A percentile compares a stretch with the other conserved stretches of the same genome.
These are phyloP conservation scores for Leccinum obscurum DNA, from an alignment of 768 basidiomycete genomes.

Conservation along the genomic window DNA sequence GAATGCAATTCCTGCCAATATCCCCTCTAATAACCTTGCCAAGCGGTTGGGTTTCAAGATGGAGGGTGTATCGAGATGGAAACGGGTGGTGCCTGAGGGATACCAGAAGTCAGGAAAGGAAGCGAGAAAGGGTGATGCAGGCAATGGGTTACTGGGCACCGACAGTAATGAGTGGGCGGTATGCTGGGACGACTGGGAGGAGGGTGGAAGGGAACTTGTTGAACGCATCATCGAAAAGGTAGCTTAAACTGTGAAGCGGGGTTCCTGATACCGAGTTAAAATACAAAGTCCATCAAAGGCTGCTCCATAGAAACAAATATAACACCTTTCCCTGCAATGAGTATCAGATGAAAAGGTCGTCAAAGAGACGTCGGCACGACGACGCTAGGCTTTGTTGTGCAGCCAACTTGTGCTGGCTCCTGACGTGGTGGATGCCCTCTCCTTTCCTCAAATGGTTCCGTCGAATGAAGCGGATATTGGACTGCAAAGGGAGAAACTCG, in stretches of 20 bases:
- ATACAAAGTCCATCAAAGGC: not conserved
- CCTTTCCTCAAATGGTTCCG: conserved; percentile 53
- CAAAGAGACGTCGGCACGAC: conserved; percentile 76
- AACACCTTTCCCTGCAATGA: not conserved
- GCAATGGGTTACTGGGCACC: conserved; percentile 24
- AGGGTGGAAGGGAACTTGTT: conserved; percentile 33
- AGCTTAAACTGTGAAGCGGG: not conserved
- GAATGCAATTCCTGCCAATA: conserved; percentile 39
- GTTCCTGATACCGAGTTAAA: not conserved
- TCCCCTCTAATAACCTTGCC: conserved; percentile 38
- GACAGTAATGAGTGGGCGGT: conserved; percentile 36
- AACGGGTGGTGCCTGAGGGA: conserved; percentile 35
- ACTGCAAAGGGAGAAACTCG: conserved; percentile 86
- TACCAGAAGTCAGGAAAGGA: conserved; percentile 29
- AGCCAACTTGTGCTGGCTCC: conserved; percentile 47
- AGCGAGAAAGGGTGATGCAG: conserved; percentile 25
- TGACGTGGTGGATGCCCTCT: conserved; percentile 58
- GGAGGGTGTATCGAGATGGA: conserved; percentile 45
- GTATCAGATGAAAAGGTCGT: conserved; percentile 50
- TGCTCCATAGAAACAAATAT: not conserved
- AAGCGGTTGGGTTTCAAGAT: conserved; percentile 46
- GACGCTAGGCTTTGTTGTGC: conserved; percentile 85
- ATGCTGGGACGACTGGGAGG: conserved; percentile 48
- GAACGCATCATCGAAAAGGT: conserved; percentile 24
- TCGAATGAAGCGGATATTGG: conserved; percentile 96